Base-by-base conservation (phyloP, 2,329 filamentous ascomycete species). In the Calycina herbarum region DNA sequence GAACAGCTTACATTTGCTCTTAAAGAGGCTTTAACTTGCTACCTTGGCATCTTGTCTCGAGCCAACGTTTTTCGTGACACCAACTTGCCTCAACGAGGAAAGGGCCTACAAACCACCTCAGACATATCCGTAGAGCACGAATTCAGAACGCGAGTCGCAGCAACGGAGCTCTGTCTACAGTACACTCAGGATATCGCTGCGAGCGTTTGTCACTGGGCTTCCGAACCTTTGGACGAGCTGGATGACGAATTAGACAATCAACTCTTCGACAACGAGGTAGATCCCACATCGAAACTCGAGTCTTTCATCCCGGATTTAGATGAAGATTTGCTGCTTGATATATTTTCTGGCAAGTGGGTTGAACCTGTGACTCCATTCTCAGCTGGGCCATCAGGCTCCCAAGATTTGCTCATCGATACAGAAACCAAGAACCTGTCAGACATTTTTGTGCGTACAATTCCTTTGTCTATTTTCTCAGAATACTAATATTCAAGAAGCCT, bases 291-390 rank as follows among this genome's bases (percentile, higher is more conserved):
- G 13, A 60, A 51, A 20, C 64, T 66, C 31, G 60, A 45, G 35
- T 48, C 62, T 24, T 64, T 60, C 10, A 24, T 64, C 8, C 57
- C 60, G n/a, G 64, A 66, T 29, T 48, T 54, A 8, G 35, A 62
- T 33, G 66, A 70, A 1, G 17, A 42, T 8, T 42, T 59, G 4
- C 69, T 65, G 33, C 15, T 67, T 33, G 66, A 70, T 57, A 51
- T 61, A 17, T 69, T 70, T 31, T 64, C 67, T 5, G 67, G 69
- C 45, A 51, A 58, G n/a, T 67, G 58, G 62, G 64, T 68, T 38
- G 42, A 62, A 57, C 61, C 67, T 51, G 48, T 15, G 24, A 67
- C 62, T 29, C 38, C 15, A n/a, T 65, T 45, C 15, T 66, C 64
- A 13, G 62, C 64, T 64, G 66, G 62, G 8, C 66, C 64, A 6